Percentiles rank a stretch among this genome's conserved stretches.
Conservation (phyloP, 163 green algal species). For the Chloromonas sp. region DNA sequence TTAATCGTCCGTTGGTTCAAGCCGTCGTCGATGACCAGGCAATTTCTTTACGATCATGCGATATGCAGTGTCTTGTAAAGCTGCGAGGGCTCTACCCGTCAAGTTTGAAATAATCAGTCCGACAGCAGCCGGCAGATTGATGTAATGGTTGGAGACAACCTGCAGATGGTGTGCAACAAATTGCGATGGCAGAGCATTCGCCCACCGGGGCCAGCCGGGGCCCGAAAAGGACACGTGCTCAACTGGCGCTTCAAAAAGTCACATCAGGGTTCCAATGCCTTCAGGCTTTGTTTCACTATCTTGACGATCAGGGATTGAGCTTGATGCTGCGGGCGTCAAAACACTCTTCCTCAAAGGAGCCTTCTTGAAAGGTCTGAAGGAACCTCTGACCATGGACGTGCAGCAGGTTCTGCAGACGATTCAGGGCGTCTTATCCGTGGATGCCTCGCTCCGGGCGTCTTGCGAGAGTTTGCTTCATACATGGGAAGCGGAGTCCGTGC, state of each 20-base stretch:
- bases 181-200: no score
- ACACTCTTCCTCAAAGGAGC: background rate
- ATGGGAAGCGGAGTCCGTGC: slow-evolving; percentile 63
- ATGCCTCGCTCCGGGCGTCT: slow-evolving; percentile 23
- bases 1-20: no score
- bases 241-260: background rate
- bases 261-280: background rate
- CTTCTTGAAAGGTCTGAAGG: background rate
- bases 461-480: slow-evolving; percentile 47
- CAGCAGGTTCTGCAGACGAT: slow-evolving; percentile 26
- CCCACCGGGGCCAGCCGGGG: no score
- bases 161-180: no score
- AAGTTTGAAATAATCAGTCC: no score
- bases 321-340: background rate
- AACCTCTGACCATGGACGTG: background rate
- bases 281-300: background rate
- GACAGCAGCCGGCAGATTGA: no score
- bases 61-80: no score
- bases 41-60: no score
- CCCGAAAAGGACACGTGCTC: background rate
- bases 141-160: no score
- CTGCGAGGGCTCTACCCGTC: no score
- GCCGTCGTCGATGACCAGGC: no score
- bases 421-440: slow-evolving; percentile 27
- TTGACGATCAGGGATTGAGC: background rate